Evolutionary conservation across 805 yeast genomes (phyloP).

Genomic region (Candida sphagnicola): DNA sequence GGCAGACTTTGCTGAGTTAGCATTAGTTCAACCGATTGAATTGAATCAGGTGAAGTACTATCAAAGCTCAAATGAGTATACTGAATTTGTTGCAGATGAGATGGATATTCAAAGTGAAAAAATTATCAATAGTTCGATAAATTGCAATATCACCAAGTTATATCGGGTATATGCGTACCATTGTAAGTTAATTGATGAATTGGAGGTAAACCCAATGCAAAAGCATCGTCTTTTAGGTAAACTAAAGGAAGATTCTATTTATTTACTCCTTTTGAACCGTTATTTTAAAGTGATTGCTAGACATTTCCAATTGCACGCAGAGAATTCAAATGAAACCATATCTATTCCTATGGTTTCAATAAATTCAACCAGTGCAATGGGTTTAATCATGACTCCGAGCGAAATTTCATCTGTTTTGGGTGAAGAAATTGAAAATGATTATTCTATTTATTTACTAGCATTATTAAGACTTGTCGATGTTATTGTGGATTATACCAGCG

Average conservation of each 20-base stretch:
- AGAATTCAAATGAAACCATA: conserved; percentile 1
- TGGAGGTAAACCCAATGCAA: conserved; percentile 11
- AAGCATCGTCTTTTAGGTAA: conserved; percentile 15
- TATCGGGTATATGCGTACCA: conserved; percentile 2
- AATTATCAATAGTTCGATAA: not conserved
- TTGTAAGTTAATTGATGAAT: conserved; percentile 5
- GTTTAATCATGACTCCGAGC: conserved; percentile 18
- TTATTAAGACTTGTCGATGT: conserved; percentile 18
- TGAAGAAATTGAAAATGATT: conserved; percentile 10
- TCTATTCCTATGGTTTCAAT: conserved; percentile 8
- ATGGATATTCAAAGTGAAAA: not conserved
- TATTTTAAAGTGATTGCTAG: conserved; percentile 15
- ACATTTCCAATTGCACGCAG: conserved; percentile 4
- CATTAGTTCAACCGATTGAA: conserved; percentile 10
- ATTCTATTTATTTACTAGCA: conserved; percentile 18
- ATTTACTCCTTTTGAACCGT: conserved; percentile 13
- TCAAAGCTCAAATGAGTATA: not conserved
- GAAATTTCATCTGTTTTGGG: conserved; percentile 10
- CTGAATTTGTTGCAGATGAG: not conserved
- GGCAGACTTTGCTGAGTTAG: conserved; percentile 9
- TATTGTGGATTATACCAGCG: conserved; percentile 23
- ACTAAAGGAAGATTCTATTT: conserved; percentile 17
- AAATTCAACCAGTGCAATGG: conserved; percentile 5
- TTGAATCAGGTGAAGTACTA: conserved; percentile 1
- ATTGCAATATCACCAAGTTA: conserved; percentile 5